Percentiles rank a stretch among this genome's conserved stretches.
phyloP scores from a whole-genome alignment of 1,139 yeast genomes.

The Yamadazyma kanchanaburiensis region DNA sequence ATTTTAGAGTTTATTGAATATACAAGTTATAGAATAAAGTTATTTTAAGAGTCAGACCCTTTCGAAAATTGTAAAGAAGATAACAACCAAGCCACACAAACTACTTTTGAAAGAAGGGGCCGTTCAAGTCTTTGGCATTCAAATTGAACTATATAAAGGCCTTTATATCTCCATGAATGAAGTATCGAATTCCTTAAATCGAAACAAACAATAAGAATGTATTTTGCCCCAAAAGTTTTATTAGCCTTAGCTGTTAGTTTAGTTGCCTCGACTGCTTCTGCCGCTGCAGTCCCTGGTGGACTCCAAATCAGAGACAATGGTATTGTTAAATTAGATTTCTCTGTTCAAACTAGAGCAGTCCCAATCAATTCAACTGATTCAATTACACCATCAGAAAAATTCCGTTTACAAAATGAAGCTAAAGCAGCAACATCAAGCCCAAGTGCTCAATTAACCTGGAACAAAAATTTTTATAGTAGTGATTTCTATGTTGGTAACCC shows the following conservation, averaged over 20 bases:
- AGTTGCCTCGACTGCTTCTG: neutral
- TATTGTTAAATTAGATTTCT: neutral
- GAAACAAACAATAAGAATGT: conserved; percentile 1
- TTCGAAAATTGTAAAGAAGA: too few relatives aligned
- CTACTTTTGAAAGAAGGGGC: too few relatives aligned
- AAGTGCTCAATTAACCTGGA: neutral
- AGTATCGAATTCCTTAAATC: neutral
- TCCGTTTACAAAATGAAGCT: neutral
- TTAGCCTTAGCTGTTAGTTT: neutral
- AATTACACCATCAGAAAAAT: neutral
- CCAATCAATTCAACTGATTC: neutral
- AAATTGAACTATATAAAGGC: too few relatives aligned
- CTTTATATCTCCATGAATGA: too few relatives aligned
- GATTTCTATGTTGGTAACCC: conserved; percentile 12
- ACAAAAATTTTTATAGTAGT: neutral
- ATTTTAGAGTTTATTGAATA: too few relatives aligned
- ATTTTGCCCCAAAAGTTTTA: neutral
- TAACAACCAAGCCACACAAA: too few relatives aligned
- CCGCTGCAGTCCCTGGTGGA: neutral
- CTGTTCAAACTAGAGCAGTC: neutral
- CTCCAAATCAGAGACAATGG: neutral
- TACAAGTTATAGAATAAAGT: too few relatives aligned
- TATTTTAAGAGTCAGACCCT: too few relatives aligned
- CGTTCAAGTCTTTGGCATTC: too few relatives aligned
- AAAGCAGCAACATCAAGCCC: neutral